Base-by-base conservation (phyloP, 2,329 filamentous ascomycete genomes). In the Xylariaceae sp. region DNA sequence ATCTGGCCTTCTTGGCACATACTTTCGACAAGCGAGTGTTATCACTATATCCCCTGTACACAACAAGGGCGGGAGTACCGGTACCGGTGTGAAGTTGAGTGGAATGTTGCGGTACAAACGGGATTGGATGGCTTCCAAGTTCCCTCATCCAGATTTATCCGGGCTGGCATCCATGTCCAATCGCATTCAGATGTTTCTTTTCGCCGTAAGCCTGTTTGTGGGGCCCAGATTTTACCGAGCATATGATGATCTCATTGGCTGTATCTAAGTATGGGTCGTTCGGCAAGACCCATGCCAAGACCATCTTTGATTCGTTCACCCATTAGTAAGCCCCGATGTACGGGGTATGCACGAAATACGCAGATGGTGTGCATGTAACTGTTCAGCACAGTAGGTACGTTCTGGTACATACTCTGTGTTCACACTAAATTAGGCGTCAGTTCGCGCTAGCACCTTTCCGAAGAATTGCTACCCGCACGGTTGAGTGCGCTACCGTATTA, bases 121-220 rank as follows among this genome's bases (percentile, higher is more conserved):
- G 32, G 32, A 34, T 19, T 19, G 19, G 32, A 3, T 34, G 5
- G 32, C 32, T 34, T 11, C 8, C 19, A 55, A 45, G 53, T 52
- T 55, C 41, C 40, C 41, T 40, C 42, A 37, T 43, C 32, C 54
- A 51, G 54, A 50, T 53, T 57, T 45, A 53, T 51, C 57, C 57
- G 57, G 52, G 40, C 57, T 51, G 55, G n/a, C 1, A 9, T 19
- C 29, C n/a, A n/a, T n/a, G 19, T 12, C 57, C 57, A 57, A 57
- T 57, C 49, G 47, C 8, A 42, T 29, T 6, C 4, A 8, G n/a
- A 37, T 11, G 8, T 3, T 34, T n/a, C 29, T 11, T 48, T 50
- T 35, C n/a, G 47, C 35, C 19, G 4, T 11, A 11, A 43, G 19
- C 30, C 19, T 41, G 35, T 11, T 39, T 53, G 40, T 55, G 48